Evolutionary conservation across 2,329 filamentous ascomycete genomes (phyloP).

Genomic region (Elsinoe necatrix): DNA sequence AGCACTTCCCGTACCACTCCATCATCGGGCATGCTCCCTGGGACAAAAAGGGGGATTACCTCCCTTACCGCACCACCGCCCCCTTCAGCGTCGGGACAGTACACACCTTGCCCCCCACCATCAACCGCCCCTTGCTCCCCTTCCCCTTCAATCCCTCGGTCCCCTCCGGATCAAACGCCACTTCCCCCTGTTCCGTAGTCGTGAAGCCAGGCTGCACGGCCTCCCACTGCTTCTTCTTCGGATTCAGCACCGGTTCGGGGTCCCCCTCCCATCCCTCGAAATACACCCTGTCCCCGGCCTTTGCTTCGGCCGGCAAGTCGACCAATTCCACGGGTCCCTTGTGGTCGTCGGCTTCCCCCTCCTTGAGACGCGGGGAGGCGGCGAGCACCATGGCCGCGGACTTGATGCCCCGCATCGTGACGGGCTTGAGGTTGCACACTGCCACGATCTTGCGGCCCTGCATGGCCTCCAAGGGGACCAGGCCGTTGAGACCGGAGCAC

Average conservation of each 20-base stretch:
- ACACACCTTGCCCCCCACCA: conserved; percentile 74
- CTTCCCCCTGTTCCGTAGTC: conserved; percentile 70
- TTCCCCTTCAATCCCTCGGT: conserved; percentile 67
- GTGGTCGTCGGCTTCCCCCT: conserved; percentile 78
- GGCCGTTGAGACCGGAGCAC: conserved; percentile 90
- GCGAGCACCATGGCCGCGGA: conserved; percentile 86
- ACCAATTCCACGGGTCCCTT: conserved; percentile 90
- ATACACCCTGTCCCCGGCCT: conserved; percentile 78
- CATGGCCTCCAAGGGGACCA: conserved; percentile 91
- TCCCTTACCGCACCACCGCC: conserved; percentile 66
- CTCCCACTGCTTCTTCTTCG: conserved; percentile 99
- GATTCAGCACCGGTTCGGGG: conserved; percentile 88
- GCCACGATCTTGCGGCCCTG: conserved; percentile 90
- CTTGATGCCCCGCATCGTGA: conserved; percentile 92
- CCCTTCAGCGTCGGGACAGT: conserved; percentile 72
- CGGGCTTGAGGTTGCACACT: conserved; percentile 96
- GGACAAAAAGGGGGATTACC: background rate
- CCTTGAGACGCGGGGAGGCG: conserved; percentile 72
- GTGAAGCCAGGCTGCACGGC: conserved; percentile 93
- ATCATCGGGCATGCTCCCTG: background rate
- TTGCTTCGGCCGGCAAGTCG: conserved; percentile 64
- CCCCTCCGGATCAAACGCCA: conserved; percentile 72
- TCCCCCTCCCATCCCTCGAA: conserved; percentile 94
- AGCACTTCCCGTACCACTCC: background rate
- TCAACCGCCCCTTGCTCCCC: conserved; percentile 52